A percentile compares a stretch with the other conserved stretches of the same genome.
Evolutionary conservation across 164 flowering plant species (phyloP).

Genomic region (Magnolia kwangsiensis): DNA sequence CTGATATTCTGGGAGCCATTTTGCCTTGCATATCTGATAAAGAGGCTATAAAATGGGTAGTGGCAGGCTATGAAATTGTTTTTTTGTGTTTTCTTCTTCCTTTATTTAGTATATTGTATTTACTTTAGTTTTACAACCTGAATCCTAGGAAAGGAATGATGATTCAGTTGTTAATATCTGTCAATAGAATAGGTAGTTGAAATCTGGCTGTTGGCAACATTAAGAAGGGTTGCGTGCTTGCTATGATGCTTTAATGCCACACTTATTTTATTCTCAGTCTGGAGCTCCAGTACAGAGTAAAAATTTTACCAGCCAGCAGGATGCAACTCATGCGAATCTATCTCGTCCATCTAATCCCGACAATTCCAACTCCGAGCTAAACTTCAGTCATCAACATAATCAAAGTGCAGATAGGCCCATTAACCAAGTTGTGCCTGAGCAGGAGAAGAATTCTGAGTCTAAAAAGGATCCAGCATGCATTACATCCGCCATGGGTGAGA

Average conservation of each 20-base stretch:
- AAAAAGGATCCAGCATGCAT: conserved; percentile 34
- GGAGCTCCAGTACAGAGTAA: conserved; percentile 34
- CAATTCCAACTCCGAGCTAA: conserved; percentile 17
- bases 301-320: conserved; percentile 29
- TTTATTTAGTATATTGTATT: no score
- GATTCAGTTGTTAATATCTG: no score
- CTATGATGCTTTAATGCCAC: conserved; percentile 41
- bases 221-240: conserved; percentile 21
- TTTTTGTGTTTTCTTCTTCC: not conserved
- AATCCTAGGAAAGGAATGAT: no score
- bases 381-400: conserved; percentile 12
- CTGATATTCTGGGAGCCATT: conserved; percentile 89
- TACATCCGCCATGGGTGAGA: conserved; percentile 50
- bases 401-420: conserved; percentile 23
- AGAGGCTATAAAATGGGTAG: conserved; percentile 83
- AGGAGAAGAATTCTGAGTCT: conserved; percentile 26
- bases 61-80: conserved; percentile 37
- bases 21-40: conserved; percentile 94
- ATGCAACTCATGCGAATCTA: conserved; percentile 21
- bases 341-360: conserved; percentile 32
- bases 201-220: no score
- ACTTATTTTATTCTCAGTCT: conserved; percentile 33
- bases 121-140: no score
- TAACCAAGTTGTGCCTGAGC: conserved; percentile 21
- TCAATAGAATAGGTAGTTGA: no score